phyloP scores from a whole-genome alignment of 352 stramenopile genomes.

The Globisporangium rhizosaccharum region DNA sequence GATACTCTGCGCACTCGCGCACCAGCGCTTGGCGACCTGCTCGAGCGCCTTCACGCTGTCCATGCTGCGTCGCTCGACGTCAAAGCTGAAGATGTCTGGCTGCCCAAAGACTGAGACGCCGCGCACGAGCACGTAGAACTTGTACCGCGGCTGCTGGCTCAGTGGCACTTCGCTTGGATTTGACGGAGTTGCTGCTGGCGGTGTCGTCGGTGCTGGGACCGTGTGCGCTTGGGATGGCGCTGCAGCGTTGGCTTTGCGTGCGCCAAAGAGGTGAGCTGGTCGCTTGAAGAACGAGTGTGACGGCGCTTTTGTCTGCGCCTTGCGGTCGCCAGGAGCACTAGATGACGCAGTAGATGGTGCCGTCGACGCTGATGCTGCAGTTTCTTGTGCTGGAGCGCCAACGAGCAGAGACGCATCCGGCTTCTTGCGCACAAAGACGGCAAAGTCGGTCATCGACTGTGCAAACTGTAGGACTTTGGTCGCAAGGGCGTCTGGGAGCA shows the following conservation, averaged over 20 bases:
- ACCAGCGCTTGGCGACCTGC: not conserved
- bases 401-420: not conserved
- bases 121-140: constrained; percentile 11
- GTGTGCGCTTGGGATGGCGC: not conserved
- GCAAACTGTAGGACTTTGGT: constrained; percentile 33
- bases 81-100: constrained; percentile 9
- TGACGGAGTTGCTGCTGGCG: not conserved
- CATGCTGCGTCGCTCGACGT: constrained; percentile 5
- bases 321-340: not conserved
- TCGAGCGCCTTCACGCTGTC: constrained; percentile 3
- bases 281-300: constrained; percentile 25
- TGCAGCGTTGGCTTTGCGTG: constrained; percentile 16
- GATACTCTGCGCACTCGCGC: not conserved
- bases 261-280: constrained; percentile 17
- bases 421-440: constrained; percentile 17
- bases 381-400: not conserved
- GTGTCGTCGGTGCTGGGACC: not conserved
- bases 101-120: not conserved
- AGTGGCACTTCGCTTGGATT: not conserved
- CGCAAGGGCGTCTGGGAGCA: constrained; percentile 23
- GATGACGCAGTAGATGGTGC: no score
- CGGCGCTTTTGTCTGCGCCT: not conserved
- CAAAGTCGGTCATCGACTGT: constrained; percentile 5
- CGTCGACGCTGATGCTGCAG: not conserved
- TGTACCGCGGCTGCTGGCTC: constrained; percentile 2